Base-by-base conservation (phyloP, 371 early-diverging fungal genomes). In the Mucor plumbeus region DNA sequence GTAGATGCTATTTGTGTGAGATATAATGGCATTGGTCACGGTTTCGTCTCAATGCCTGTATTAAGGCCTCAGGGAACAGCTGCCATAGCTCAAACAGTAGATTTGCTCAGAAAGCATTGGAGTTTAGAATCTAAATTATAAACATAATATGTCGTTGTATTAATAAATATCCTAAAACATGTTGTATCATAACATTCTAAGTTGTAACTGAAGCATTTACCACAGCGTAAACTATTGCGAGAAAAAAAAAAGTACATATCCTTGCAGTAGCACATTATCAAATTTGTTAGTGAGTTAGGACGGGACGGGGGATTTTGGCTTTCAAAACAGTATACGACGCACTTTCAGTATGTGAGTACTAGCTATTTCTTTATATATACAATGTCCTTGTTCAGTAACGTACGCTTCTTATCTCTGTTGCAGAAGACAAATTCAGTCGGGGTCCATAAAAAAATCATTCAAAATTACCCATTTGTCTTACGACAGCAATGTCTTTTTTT, bases 61-160 rank as follows among this genome's bases (percentile, higher is more conserved):
- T 48, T 72, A 26, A 56, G 54, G 17, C 10, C 57, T 14, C 64
- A 72, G 41, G 69, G 67, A 35, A 13, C 47, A 8, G 65, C 65
- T 15, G 72, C 76, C 31, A 62, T 75, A 54, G 38, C 57, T 9
- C 76, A 75, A 41, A 72, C 72, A 0, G 59, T 69, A 10, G 64
- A 61, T 48, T 35, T 48, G 14, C 48, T 75, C 26, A 66, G 54
- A 39, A 66, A 60, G 17, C 48, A 60, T 34, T 75, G 76, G 76
- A 57, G 19, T 17, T 38, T 53, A 34, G 35, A 36, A 1, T 40
- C 44, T 31, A 59, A 50, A 19, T 40, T 65, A 17, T 59, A 65
- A 65, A 34, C 14, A 26, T 1, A 26, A 26, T 26, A 26, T 26
- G 26, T 26, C 26, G 1, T 26, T 26, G 3, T 26, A 26, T 26